Evolutionary conservation across 2,329 filamentous ascomycete genomes (phyloP), one percentile per base, ranked within the genome.

Genomic region (Didymella pinodella): DNA sequence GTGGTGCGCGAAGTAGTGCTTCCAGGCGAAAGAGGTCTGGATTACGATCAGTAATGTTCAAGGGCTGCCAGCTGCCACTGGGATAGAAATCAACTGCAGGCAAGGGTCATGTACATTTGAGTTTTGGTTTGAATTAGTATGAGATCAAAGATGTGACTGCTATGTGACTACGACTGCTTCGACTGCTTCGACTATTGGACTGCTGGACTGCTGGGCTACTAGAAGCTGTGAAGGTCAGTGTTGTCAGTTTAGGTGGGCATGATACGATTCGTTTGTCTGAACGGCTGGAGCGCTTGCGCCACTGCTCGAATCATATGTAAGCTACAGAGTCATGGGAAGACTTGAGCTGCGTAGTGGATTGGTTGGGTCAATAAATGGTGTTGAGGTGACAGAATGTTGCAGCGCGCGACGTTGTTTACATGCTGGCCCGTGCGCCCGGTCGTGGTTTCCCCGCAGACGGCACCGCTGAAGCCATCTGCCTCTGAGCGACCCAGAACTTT

Each of bases 401-500:
- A 41, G 26, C 26, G n/a, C n/a, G 7, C 40, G 32, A 43, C 26
- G 47, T 56, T 51, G 34, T 47, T 48, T 29, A 28, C 22, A 2
- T 28, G 6, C 7, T 32, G 12, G 55, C 29, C 45, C 55, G 45
- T 44, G 50, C 55, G 12, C n/a, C 20, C 48, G 49, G 49, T 43
- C 48, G 36, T 45, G 36, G 45, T 48, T 20, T 47, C 56, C 51
- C 56, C 51, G 46, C 49, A 54, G 49, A 49, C 44, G 45, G 48
- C 32, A 25, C 18, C 31, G 46, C 40, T 8, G 26, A 45, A 18
- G 40, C 47, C 57, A 52, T 48, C 43, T 48, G 40, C 34, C 34
- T 51, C 20, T n/a, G 11, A 34, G 41, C 43, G 40, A 46, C 25
- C 12, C 18, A 12, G 36, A 55, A 20, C 43, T 31, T 22, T 20